Base-by-base conservation (phyloP, 495 filamentous ascomycete genomes). In the Tetracladium setigerum region DNA sequence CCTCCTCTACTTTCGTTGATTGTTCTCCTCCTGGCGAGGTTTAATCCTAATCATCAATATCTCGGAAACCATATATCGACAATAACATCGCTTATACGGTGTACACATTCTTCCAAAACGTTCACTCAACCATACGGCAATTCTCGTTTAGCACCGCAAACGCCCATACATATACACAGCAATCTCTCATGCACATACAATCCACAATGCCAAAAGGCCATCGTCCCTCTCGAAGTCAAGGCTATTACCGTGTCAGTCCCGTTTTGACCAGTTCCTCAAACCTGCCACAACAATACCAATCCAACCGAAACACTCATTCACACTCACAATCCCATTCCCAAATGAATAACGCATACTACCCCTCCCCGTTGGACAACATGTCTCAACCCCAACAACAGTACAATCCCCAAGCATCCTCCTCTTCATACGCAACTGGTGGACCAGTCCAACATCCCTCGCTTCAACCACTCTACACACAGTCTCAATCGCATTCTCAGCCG, bases 121-220 rank as follows among this genome's bases (percentile, higher is more conserved):
- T 27, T 27, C 7, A 3, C 22, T 7, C 3, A 27, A 27, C 22
- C 22, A 27, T 27, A 27, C 22, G 3, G 3, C 3, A 7, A 3
- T 27, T 7, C 7, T 27, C 7, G 22, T 3, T 3, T 27, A 27
- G 22, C 22, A 27, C 22, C 7, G 7, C 7, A 27, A 3, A 27
- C 22, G 22, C 22, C 7, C 22, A 27, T 3, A 27, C 22, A 27
- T 3, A 27, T 27, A 27, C 7, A 3, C 3, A 27, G 7, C 22
- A 27, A 27, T 27, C 3, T 27, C 22, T 27, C n/a, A 27, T 27
- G 22, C 22, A 27, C 22, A 27, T 27, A 27, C 22, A 27, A 27
- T 27, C 22, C 22, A 55, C 37, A 27, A 59, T 59, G 56, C 53
- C 56, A 11, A 59, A 59, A 50, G 47, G 47, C 15, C 52, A 50